Base-by-base conservation (phyloP, 2,329 filamentous ascomycete species). In the Diaporthe australafricana region DNA sequence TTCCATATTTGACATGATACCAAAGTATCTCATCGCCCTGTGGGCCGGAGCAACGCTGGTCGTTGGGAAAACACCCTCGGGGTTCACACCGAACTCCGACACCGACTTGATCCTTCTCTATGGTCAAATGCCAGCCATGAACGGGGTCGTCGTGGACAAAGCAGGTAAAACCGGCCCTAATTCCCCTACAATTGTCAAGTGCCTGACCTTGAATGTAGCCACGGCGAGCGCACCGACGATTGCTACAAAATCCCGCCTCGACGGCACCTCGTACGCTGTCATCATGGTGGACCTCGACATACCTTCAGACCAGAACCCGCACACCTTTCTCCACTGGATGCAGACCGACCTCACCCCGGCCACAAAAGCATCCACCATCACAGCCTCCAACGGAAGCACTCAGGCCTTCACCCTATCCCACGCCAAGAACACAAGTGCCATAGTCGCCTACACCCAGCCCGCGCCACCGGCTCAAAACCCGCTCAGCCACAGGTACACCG, bases 221-320 rank as follows among this genome's bases (percentile, higher is more conserved):
- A 63, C 60, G 60, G 42, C 20, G 6, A 25, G n/a, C 27, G 42
- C 60, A 12, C 60, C 60, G 1, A 63, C n/a, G 6, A 35, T 63
- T 22, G 42, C 60, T 4, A 48, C 60, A 12, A 57, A n/a, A n/a
- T 56, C 67, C 20, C 67, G 55, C 4, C 68, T 70, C 1, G 30
- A 35, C 4, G 60, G 60, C 0, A 48, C 42, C 63, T 83, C 81
- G 9, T 84, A 82, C 73, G 79, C 82, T 17, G 77, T 84, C 35
- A 70, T 84, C 70, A 84, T 84, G 83, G 77, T 84, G 56, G 82
- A 84, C 73, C 80, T 87, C 9, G 86, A 86, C 75, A 88, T 83
- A 79, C 86, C 83, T 48, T 84, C 83, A 9, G 80, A 78, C 79
- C 1, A 65, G 75, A 62, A 83, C 80, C 17, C 77, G 75, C 70